Conservation (phyloP, 2,329 filamentous ascomycete species). For the Aspergillus vadensis region DNA sequence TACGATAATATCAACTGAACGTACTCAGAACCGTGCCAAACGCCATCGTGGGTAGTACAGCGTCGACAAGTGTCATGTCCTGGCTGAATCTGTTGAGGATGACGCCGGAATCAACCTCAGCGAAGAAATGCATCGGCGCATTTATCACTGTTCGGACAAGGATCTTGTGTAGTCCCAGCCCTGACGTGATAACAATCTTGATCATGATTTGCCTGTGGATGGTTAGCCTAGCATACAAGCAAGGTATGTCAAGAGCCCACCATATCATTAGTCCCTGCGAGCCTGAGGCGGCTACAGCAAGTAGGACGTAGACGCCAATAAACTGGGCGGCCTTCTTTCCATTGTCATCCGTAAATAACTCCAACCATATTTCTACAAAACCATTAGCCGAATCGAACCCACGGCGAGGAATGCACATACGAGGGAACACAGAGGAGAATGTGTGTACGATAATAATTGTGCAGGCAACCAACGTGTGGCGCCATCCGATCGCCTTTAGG, state of each 20-base stretch:
- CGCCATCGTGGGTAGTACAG: neutral
- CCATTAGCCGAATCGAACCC: neutral
- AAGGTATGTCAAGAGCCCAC: neutral
- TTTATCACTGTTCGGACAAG: neutral
- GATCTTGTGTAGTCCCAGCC: neutral
- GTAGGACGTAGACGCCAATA: neutral
- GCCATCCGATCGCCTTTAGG: constrained; percentile 5
- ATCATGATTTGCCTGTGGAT: constrained; percentile 6
- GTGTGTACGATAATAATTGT: neutral
- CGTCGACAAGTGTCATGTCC: constrained; percentile 7
- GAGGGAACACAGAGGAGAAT: neutral
- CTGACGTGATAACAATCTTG: neutral
- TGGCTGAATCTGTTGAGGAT: constrained; percentile 6
- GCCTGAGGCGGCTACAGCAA: neutral
- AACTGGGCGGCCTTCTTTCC: neutral
- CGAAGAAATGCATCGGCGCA: neutral
- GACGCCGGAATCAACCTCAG: neutral
- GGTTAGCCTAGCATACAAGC: neutral
- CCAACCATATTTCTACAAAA: neutral
- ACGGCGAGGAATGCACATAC: neutral
- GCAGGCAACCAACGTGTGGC: neutral
- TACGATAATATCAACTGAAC: neutral
- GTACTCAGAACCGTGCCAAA: neutral
- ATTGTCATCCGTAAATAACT: neutral
- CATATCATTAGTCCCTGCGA: constrained; percentile 5